Percentiles rank a stretch among this genome's conserved stretches.
Evolutionary conservation across 257 asterid genomes (phyloP).

Genomic region (Solanum verrucosum): DNA sequence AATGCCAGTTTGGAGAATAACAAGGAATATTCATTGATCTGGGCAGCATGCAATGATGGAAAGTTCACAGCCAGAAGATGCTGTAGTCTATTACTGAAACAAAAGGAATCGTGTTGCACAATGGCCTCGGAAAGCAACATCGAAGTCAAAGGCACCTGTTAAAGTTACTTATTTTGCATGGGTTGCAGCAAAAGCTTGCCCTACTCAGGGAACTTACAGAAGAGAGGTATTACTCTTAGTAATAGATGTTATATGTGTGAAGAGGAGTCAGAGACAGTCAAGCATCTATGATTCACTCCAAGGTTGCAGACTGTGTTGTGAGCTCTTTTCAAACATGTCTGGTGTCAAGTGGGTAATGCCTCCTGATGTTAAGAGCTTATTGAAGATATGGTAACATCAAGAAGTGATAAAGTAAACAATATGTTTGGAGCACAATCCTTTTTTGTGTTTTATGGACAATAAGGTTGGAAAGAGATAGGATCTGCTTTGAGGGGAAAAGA

Average conservation of each 20-base stretch:
- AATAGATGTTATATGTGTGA: not conserved
- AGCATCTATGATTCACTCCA: not conserved
- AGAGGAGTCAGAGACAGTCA: not conserved
- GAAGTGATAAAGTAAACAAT: not conserved
- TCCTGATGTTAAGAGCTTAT: not conserved
- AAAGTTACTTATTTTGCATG: not conserved
- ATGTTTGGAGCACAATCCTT: not conserved
- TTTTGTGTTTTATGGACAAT: not conserved
- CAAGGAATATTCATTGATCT: not conserved
- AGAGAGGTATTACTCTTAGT: not conserved
- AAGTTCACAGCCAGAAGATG: not conserved
- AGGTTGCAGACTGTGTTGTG: not conserved
- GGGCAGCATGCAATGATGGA: not conserved
- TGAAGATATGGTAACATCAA: not conserved
- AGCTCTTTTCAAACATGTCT: not conserved
- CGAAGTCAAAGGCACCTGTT: not conserved
- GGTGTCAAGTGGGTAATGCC: not conserved
- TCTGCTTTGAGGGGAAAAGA: not conserved
- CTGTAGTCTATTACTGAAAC: not conserved
- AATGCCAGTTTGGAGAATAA: not conserved
- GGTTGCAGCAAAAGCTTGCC: not conserved
- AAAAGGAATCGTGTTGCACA: not conserved
- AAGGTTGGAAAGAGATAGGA: not conserved
- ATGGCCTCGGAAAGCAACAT: not conserved
- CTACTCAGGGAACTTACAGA: not conserved